Evolutionary conservation across 139 green algal species (phyloP).

Genomic region (Asterochloris erici): DNA sequence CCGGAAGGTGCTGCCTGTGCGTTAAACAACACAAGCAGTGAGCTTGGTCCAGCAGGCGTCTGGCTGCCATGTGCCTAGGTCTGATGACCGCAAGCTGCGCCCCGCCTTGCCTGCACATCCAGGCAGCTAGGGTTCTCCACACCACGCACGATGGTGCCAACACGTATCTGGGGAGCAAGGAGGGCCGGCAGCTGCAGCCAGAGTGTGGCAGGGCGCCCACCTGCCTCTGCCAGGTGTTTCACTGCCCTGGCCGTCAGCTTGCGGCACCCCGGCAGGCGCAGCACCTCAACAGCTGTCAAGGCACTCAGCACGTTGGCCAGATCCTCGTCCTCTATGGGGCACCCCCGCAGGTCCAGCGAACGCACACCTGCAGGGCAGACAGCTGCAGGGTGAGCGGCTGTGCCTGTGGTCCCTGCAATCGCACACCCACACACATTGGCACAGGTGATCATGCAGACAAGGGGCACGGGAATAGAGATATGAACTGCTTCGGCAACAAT

Average conservation of each 20-base stretch:
- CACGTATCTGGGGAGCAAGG: background rate
- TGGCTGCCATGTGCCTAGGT: background rate
- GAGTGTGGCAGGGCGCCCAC: background rate
- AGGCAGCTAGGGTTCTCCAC: background rate
- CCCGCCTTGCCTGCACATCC: too few relatives aligned
- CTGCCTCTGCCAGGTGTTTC: background rate
- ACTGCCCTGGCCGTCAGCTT: constrained; percentile 41
- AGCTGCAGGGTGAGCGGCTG: background rate
- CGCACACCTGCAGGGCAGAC: constrained; percentile 26
- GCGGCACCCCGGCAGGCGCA: constrained; percentile 49
- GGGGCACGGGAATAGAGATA: too few relatives aligned
- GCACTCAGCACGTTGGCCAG: constrained; percentile 3
- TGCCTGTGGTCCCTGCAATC: background rate
- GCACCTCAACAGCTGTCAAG: constrained; percentile 29
- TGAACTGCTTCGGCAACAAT: background rate
- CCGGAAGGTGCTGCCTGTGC: background rate
- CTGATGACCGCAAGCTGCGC: too few relatives aligned
- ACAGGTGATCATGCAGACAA: too few relatives aligned
- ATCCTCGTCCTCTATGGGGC: constrained; percentile 44
- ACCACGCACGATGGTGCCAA: background rate
- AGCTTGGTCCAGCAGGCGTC: background rate
- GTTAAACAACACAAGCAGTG: background rate
- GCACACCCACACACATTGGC: too few relatives aligned
- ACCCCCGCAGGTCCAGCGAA: constrained; percentile 37
- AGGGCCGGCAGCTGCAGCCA: background rate